Base-by-base conservation (phyloP, 495 filamentous ascomycete genomes). In the Xylaria venustula region DNA sequence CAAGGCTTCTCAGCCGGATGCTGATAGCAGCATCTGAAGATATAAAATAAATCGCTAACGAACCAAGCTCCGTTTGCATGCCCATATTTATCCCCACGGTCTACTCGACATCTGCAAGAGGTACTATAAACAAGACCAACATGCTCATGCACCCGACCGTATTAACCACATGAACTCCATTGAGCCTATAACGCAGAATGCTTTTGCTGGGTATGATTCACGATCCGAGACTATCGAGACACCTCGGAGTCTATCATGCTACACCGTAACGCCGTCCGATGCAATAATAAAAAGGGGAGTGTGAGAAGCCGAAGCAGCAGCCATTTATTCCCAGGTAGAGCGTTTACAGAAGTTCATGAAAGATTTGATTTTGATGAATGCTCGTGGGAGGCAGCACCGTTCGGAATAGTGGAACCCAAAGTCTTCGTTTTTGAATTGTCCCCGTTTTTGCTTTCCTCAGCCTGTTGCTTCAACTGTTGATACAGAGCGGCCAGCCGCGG, bases 151-250 rank as follows among this genome's bases (percentile, higher is more conserved):
- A 64, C 40, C 58, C 63, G 67, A 62, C 67, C 68, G 40, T 66
- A 51, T 41, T 12, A 71, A 71, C 64, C 68, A 40, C 63, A 51
- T 41, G 20, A 71, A 71, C 64, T 65, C 64, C 67, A 40, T 45
- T 52, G 64, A 59, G 64, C 69, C 69, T 65, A 64, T 69, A 69
- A 71, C 37, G 57, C 59, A 56, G 60, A 57, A 71, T 67, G 67
- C 64, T 71, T 69, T 66, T 71, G 53, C 54, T 62, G 69, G 69
- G 69, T 71, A 71, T 71, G 69, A 69, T 67, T 58, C 55, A 61
- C 51, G 61, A 69, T 59, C 63, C 67, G 64, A 62, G 58, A 64
- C 46, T 51, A 62, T 51, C 63, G 55, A 65, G 55, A 61, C 50
- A 32, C 60, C 62, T 64, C 61, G 64, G 49, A 52, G 48, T 71